These are phyloP conservation scores for Triangularia verruculosa DNA, from an alignment of 2,329 filamentous ascomycete genomes.

Conservation along the genomic window DNA sequence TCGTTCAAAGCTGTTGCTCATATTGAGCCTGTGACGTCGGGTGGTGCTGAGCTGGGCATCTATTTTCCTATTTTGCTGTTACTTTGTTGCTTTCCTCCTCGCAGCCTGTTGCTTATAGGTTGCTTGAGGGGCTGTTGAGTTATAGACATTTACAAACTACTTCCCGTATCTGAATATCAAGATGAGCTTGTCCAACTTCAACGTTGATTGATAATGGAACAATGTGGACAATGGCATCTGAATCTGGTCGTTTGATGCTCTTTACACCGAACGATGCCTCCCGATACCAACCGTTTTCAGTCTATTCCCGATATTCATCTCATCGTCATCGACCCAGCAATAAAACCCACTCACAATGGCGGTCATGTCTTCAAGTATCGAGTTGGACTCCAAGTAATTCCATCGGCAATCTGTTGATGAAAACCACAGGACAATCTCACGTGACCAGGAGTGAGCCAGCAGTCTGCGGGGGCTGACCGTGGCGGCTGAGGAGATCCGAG, in stretches of 20 bases:
- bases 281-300: not conserved
- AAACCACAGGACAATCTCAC: constrained; percentile 11
- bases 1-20: constrained; percentile 3
- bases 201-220: not conserved
- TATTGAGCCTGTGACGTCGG: not conserved
- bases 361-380: not conserved
- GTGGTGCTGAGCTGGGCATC: not conserved
- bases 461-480: constrained; percentile 19
- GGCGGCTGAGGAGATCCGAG: constrained; percentile 22
- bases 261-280: not conserved
- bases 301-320: not conserved
- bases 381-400: not conserved
- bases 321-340: not conserved
- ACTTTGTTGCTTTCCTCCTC: constrained; percentile 5
- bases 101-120: not conserved
- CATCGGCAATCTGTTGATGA: not conserved
- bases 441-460: constrained; percentile 17
- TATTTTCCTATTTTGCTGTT: constrained; percentile 10
- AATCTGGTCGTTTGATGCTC: not conserved
- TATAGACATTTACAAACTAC: constrained; percentile 8
- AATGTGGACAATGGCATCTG: not conserved
- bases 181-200: not conserved
- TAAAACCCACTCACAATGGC: not conserved
- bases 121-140: constrained; percentile 6
- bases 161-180: not conserved